Evolutionary conservation across 352 stramenopile genomes (phyloP).

Genomic region (Globisporangium spiculum): DNA sequence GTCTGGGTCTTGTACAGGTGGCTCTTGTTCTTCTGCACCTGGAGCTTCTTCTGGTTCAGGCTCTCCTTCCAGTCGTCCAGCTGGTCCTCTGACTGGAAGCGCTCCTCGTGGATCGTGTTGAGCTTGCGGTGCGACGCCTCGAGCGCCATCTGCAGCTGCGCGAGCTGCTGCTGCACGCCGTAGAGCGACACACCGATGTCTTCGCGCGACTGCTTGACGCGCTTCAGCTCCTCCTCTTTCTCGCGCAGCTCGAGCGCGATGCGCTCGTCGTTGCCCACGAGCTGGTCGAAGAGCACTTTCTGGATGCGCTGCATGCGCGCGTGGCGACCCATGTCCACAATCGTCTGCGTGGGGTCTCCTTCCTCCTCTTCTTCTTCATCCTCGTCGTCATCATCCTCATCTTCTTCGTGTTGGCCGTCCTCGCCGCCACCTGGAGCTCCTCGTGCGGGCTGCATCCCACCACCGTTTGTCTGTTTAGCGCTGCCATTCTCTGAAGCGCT

Average conservation of each 20-base stretch:
- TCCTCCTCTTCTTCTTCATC: constrained; percentile 60
- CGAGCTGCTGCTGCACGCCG: constrained; percentile 93
- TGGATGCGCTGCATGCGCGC: constrained; percentile 83
- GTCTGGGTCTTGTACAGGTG: constrained; percentile 80
- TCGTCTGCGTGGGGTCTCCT: constrained; percentile 70
- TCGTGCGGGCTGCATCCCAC: neutral
- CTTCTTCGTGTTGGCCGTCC: constrained; percentile 27
- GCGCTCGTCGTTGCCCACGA: constrained; percentile 71
- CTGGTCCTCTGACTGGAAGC: constrained; percentile 68
- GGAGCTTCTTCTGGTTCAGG: constrained; percentile 58
- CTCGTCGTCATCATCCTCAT: constrained; percentile 36
- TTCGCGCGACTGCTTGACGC: constrained; percentile 75
- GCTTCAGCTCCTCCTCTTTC: constrained; percentile 72
- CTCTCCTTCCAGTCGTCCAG: constrained; percentile 69
- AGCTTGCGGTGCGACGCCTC: constrained; percentile 81
- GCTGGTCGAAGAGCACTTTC: constrained; percentile 79
- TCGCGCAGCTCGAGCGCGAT: constrained; percentile 71
- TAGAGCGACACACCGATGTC: constrained; percentile 92
- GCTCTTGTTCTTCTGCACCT: constrained; percentile 54
- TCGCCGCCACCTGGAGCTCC: neutral
- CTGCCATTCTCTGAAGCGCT: neutral
- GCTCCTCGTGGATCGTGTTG: constrained; percentile 54
- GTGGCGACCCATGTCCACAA: constrained; percentile 76
- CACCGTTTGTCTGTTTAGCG: neutral
- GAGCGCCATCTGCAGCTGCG: constrained; percentile 88